A percentile compares a stretch with the other conserved stretches of the same genome.
These are phyloP conservation scores for Mucor circinelloides DNA, from an alignment of 371 early-diverging fungal genomes.

Conservation along the genomic window DNA sequence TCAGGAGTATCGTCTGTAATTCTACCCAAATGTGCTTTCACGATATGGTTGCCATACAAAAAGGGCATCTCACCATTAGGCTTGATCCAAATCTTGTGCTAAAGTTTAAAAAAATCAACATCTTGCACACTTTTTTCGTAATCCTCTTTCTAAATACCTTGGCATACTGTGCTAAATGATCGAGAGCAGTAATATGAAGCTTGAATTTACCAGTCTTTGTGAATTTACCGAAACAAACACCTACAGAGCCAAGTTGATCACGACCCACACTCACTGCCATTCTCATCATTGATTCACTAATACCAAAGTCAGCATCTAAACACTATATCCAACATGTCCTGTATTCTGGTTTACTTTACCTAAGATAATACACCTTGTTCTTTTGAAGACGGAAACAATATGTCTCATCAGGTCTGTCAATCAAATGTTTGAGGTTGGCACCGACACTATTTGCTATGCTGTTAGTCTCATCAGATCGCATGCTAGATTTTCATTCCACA, in stretches of 20 bases:
- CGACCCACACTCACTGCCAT: slow-evolving; percentile 84
- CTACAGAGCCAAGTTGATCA: slow-evolving; percentile 89
- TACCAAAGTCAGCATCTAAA: neutral
- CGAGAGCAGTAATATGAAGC: slow-evolving; percentile 94
- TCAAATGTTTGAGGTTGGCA: slow-evolving; percentile 90
- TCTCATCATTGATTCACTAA: slow-evolving; percentile 88
- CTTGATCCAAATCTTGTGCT: slow-evolving; percentile 93
- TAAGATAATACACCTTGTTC: slow-evolving; percentile 94
- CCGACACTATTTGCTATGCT: slow-evolving; percentile 72
- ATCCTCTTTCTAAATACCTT: slow-evolving; percentile 54
- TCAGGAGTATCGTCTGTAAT: slow-evolving; percentile 98
- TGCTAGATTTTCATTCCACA: neutral
- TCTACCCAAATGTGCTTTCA: slow-evolving; percentile 97
- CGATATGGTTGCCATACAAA: slow-evolving; percentile 98
- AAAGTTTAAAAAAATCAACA: neutral
- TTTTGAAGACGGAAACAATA: slow-evolving; percentile 95
- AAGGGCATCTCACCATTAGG: slow-evolving; percentile 99
- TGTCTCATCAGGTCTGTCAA: slow-evolving; percentile 94
- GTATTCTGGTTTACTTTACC: slow-evolving; percentile 46
- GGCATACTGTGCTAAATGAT: slow-evolving; percentile 93
- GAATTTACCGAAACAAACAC: slow-evolving; percentile 98
- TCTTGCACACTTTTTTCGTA: neutral
- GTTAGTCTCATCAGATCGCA: neutral
- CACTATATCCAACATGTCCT: neutral
- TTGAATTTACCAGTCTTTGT: slow-evolving; percentile 97